phyloP scores from a whole-genome alignment of 441 rosid species.

The Codiaeum variegatum region DNA sequence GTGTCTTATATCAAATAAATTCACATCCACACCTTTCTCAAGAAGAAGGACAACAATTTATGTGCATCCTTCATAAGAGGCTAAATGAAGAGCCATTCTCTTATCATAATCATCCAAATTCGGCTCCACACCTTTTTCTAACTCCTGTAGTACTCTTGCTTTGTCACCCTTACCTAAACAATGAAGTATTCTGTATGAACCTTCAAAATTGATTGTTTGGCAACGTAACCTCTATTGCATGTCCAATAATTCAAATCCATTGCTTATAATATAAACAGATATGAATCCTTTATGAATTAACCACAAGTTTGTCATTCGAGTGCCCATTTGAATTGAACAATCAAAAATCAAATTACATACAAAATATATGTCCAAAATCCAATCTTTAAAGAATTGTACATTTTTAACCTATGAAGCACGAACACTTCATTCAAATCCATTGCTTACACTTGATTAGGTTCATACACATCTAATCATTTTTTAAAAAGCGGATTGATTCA shows the following conservation, averaged over 20 bases:
- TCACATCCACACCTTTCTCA: constrained; percentile 52
- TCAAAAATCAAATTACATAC: not conserved
- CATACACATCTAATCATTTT: not conserved
- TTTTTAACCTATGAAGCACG: no score
- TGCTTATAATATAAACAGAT: not conserved
- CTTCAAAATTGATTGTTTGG: constrained; percentile 31
- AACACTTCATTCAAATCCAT: no score
- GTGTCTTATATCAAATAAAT: constrained; percentile 7
- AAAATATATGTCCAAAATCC: not conserved
- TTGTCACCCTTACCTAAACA: constrained; percentile 51
- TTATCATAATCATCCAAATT: constrained; percentile 53
- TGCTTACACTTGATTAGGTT: no score
- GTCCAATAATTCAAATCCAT: not conserved
- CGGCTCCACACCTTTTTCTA: constrained; percentile 47
- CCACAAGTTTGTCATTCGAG: not conserved
- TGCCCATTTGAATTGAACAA: not conserved
- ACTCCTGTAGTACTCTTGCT: constrained; percentile 47
- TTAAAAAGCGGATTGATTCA: not conserved
- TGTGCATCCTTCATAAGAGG: constrained; percentile 55
- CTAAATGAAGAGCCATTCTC: constrained; percentile 65
- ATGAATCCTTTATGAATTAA: not conserved
- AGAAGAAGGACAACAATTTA: constrained; percentile 51
- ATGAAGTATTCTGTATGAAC: constrained; percentile 46
- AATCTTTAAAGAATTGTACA: not conserved
- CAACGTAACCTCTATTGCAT: constrained; percentile 25